Evolutionary conservation across 2,329 filamentous ascomycete genomes (phyloP).

Genomic region (Fusarium sulawesiense): DNA sequence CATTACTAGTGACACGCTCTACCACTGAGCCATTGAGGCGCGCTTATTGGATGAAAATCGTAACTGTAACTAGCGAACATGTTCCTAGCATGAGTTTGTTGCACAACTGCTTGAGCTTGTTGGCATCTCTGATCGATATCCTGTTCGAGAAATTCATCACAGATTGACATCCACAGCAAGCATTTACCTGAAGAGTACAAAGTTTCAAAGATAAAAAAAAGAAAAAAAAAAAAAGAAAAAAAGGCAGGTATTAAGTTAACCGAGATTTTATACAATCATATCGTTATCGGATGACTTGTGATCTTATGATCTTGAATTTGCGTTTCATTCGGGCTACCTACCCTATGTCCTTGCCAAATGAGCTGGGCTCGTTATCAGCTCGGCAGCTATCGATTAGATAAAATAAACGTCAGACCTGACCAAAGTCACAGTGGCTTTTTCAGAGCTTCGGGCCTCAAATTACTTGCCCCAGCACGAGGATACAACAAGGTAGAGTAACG

Average conservation of each 20-base stretch:
- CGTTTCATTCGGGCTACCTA: not conserved
- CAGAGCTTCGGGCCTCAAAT: too few relatives aligned
- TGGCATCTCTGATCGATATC: too few relatives aligned
- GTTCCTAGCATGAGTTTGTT: fast-evolving
- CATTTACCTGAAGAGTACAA: too few relatives aligned
- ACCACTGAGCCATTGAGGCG: conserved; percentile 31
- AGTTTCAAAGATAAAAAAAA: too few relatives aligned
- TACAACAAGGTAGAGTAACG: not conserved
- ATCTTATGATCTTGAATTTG: not conserved
- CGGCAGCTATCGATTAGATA: not conserved
- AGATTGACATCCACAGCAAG: too few relatives aligned
- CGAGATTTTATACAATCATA: too few relatives aligned
- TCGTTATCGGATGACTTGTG: not conserved
- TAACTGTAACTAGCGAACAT: fast-evolving
- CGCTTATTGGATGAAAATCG: not conserved
- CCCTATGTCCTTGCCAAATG: not conserved
- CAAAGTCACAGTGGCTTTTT: too few relatives aligned
- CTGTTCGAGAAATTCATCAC: too few relatives aligned
- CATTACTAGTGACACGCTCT: conserved; percentile 34
- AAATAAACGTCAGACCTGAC: not conserved
- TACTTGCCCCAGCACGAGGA: not conserved
- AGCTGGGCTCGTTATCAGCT: too few relatives aligned
- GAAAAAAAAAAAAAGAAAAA: too few relatives aligned
- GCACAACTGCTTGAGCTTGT: too few relatives aligned
- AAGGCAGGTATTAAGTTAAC: too few relatives aligned